phyloP scores from a whole-genome alignment of 2,329 filamentous ascomycete species.

The Aspergillus clavatus region DNA sequence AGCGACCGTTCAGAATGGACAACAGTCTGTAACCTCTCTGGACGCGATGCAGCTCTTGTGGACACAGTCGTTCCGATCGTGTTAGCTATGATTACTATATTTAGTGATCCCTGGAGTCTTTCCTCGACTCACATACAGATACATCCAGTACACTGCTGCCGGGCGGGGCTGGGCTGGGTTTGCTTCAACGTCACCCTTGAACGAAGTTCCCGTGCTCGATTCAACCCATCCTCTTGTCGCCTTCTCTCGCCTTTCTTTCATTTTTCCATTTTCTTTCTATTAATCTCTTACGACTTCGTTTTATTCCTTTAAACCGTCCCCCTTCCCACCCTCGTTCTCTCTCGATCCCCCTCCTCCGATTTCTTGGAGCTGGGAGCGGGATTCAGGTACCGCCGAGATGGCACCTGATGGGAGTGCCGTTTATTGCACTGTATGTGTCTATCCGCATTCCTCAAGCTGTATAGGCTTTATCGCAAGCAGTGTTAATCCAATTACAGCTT shows the following conservation, averaged over 20 bases:
- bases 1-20: background rate
- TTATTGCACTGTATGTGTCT: conserved; percentile 58
- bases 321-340: background rate
- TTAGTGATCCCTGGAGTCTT: too few species aligned
- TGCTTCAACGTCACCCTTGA: conserved; percentile 12
- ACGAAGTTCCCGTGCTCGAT: too few species aligned
- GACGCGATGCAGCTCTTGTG: conserved; percentile 16
- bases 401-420: conserved; percentile 50
- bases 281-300: background rate
- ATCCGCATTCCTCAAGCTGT: conserved; percentile 2
- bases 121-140: too few species aligned
- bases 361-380: background rate
- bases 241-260: conserved; percentile 5
- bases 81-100: conserved; percentile 5
- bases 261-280: conserved; percentile 3
- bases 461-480: conserved; percentile 9
- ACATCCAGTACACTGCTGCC: too few species aligned
- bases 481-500: conserved; percentile 56
- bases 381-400: conserved; percentile 30
- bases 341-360: background rate
- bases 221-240: background rate
- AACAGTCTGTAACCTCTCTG: background rate
- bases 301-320: background rate
- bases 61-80: conserved; percentile 16
- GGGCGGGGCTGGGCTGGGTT: conserved; percentile 16